These are phyloP conservation scores for Loxodes magnus DNA, from an alignment of 73 alveolate species.

Conservation along the genomic window DNA sequence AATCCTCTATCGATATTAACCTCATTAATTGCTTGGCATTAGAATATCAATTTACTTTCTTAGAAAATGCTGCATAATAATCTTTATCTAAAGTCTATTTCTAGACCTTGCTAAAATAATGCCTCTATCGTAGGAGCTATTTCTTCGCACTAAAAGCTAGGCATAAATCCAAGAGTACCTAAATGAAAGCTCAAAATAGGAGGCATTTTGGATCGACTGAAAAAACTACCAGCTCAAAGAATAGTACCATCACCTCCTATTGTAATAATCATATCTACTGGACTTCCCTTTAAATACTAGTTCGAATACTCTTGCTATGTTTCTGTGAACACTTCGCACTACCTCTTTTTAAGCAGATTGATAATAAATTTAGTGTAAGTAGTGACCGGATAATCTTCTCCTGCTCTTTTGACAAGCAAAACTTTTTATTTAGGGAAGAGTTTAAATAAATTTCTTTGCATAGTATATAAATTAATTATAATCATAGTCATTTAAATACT, in stretches of 20 bases:
- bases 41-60: neutral
- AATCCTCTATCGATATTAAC: constrained; percentile 7
- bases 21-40: constrained; percentile 5
- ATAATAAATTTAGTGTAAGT: no score
- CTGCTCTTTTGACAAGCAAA: no score
- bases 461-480: no score
- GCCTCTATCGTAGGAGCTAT: neutral
- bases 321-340: no score
- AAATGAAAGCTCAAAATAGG: neutral
- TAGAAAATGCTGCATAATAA: neutral
- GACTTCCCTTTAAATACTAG: no score
- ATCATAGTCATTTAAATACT: no score
- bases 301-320: no score
- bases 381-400: no score
- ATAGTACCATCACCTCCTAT: constrained; percentile 34
- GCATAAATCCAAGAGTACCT: constrained; percentile 7
- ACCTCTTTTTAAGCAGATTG: no score
- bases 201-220: neutral
- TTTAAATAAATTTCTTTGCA: no score
- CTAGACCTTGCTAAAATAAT: neutral
- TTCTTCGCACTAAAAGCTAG: neutral
- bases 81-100: neutral
- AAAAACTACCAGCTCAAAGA: constrained; percentile 5
- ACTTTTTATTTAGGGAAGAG: no score
- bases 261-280: constrained; percentile 17